These are phyloP conservation scores for Phytophthora vignae DNA, from an alignment of 352 stramenopile genomes.

Conservation along the genomic window DNA sequence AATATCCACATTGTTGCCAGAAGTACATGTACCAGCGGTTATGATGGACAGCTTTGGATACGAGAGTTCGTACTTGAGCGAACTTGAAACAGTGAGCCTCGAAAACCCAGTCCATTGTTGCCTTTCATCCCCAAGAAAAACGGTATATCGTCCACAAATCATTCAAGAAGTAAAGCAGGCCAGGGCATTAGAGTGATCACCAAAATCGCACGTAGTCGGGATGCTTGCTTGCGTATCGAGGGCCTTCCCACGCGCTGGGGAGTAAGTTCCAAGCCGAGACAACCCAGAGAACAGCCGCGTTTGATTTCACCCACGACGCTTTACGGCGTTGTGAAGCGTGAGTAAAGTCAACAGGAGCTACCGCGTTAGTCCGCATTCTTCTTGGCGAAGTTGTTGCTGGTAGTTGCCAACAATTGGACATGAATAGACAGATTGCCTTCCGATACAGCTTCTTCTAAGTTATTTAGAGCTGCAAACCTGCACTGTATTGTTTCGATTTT, in stretches of 20 bases:
- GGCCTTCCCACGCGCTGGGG: neutral
- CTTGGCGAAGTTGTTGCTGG: neutral
- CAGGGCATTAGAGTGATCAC: neutral
- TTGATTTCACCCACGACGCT: neutral
- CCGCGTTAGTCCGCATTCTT: neutral
- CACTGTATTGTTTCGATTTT: too few species aligned
- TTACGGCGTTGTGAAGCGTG: neutral
- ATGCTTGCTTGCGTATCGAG: neutral
- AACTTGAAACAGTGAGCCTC: constrained; percentile 10
- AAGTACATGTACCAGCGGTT: neutral
- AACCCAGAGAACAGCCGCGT: neutral
- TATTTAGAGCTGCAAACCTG: too few species aligned
- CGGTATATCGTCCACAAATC: neutral
- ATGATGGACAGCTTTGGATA: too few species aligned
- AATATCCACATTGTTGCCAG: constrained; percentile 2
- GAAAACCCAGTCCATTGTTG: neutral
- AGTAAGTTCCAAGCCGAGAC: constrained; percentile 5
- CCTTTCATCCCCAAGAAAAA: neutral
- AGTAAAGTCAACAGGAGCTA: neutral
- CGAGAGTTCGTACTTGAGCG: neutral
- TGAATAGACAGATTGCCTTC: neutral
- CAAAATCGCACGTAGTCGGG: neutral
- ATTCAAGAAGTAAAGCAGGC: constrained; percentile 1
- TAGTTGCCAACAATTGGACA: neutral
- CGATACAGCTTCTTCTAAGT: neutral